Percentiles rank a stretch among this genome's conserved stretches.
Conservation (phyloP, 106 monocot genomes). For the Acanthochlamys bracteata region DNA sequence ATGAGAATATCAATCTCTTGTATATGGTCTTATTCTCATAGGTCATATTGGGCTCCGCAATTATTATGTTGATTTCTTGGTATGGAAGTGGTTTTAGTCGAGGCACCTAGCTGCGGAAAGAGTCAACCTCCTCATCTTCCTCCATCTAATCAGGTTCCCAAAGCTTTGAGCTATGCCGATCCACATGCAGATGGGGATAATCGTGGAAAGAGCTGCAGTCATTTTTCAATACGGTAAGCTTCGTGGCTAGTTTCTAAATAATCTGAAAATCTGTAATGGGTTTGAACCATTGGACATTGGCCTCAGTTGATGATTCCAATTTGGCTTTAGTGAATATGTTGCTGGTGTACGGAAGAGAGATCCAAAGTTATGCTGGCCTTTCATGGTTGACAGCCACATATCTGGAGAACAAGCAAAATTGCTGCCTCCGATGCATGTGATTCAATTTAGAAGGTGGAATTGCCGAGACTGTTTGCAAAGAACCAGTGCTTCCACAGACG, state of each 20-base stretch:
- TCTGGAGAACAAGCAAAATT: constrained; percentile 10
- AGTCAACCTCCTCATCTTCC: constrained; percentile 7
- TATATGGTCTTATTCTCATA: not conserved
- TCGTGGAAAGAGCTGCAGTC: constrained; percentile 18
- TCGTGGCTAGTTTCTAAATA: not conserved
- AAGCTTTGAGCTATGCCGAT: not conserved
- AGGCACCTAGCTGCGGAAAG: not conserved
- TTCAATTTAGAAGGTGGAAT: constrained; percentile 69
- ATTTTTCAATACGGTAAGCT: constrained; percentile 53
- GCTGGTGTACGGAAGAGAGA: constrained; percentile 41
- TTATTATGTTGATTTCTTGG: constrained; percentile 17
- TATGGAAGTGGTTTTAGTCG: constrained; percentile 16
- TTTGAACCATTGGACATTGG: not conserved
- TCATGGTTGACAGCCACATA: constrained; percentile 13
- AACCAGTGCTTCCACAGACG: constrained; percentile 9
- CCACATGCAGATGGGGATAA: constrained; percentile 5
- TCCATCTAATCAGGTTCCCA: not conserved
- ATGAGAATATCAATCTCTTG: not conserved
- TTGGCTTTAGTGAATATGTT: constrained; percentile 46
- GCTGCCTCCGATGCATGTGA: constrained; percentile 36
- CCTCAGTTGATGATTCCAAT: not conserved
- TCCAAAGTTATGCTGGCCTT: constrained; percentile 45
- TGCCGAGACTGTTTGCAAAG: constrained; percentile 46
- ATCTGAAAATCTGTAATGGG: not conserved
- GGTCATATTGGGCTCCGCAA: not conserved